Base-by-base conservation (phyloP, 2,329 filamentous ascomycete species). In the Pseudodiploospora longispora region DNA sequence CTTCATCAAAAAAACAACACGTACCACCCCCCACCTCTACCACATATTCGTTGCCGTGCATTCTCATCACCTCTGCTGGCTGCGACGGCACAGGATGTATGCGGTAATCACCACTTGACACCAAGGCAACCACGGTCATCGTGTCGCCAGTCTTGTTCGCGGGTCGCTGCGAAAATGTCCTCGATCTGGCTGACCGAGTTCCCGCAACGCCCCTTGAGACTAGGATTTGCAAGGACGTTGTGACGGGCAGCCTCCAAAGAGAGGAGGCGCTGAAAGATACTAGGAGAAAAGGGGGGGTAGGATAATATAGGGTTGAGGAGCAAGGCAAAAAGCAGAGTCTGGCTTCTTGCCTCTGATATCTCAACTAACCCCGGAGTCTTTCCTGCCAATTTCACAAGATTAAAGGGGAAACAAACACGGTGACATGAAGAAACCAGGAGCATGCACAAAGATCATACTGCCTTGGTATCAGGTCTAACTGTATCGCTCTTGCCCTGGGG, bases 181-280 rank as follows among this genome's bases (percentile, higher is more conserved):
- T 39, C 38, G 49, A 44, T 36, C 41, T 50, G 7, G 44, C 41
- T 30, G 47, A 48, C 36, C 50, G 51, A 38, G 50, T 38, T 27
- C 45, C 47, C 32, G 53, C 54, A 36, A 55, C 53, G 43, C 57
- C 54, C 43, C 54, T 48, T 37, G 52, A 60, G 41, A 59, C 48
- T 19, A 57, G 46, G 31, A 58, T 58, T 53, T 59, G 52, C 6
- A 47, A 61, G 38, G 55, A 56, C 53, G 59, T 59, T 27, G 45
- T 55, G 51, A 10, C 40, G 36, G 44, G 31, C 33, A 44, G 38
- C 50, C 47, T 35, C 49, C 44, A n/a, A 32, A 28, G 34, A 19
- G 28, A 40, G 46, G 30, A 47, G 42, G 46, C 39, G 32, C 10
- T 10, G 30, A 10, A 12, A 30, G 29, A 32, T 2, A 32, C 28